Evolutionary conservation across 768 basidiomycete genomes (phyloP), one percentile per base, ranked within the genome.

Genomic region (Mycena floridula): DNA sequence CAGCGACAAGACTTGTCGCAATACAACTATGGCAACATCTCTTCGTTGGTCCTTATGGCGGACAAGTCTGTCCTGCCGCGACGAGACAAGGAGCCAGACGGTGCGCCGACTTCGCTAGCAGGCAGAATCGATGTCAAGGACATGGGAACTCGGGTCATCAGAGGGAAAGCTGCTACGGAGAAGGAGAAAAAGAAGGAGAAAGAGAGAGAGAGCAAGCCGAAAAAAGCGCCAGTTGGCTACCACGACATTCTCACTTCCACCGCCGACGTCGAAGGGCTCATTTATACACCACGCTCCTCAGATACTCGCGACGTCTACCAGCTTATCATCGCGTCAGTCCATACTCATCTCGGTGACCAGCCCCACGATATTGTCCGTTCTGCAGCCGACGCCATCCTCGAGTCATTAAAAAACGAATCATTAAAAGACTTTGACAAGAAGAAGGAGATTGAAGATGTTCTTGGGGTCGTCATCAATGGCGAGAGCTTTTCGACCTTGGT

Each of bases 371-470:
- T 98, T 55, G 83, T 99, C 39, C 85, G 95, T 16, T 91, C 88
- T 51, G 96, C 96, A 1, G 88, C 96, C n/a, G 95, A 99, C 63
- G 77, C 79, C 0, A 84, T 94, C 1, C 67, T 99, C 39, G 91
- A 94, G 65, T 75, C 78, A 4, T 73, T 98, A 51, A 98, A 97
- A 67, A 85, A 76, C 53, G 92, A 96, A 53, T 72, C 74, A 47
- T 60, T 91, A 67, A 95, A 93, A 66, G 94, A 97, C 59, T 94
- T 97, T 55, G 95, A 97, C 73, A 94, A 93, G 74, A 95, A 97
- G 65, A 88, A 81, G 68, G 92, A 97, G 58, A 76, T 95, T 5
- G 87, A 95, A 62, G 81, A 81, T 15, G 74, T 89, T 40, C 63
- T 79, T n/a, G 63, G 90, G 11, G 81, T 82, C 1, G 50, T 73